Evolutionary conservation across 176 grass and related monocot species (phyloP), one percentile per base, ranked within the genome.

Genomic region (Oryza officinalis): DNA sequence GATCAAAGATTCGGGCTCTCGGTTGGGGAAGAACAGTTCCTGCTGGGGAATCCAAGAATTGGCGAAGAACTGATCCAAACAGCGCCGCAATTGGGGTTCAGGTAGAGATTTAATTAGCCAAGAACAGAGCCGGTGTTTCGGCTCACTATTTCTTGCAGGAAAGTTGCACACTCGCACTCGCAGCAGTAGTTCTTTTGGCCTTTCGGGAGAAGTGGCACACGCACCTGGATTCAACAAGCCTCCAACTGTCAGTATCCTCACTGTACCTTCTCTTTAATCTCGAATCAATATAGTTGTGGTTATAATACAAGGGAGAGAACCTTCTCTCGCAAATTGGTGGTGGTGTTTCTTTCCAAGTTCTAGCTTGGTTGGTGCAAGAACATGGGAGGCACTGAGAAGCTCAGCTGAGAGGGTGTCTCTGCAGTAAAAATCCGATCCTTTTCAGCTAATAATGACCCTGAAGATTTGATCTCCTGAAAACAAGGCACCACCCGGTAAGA

Each of bases 11-110:
- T 84, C 25, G 46, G 10, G 46, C 26, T 54, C 50, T 23, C 9
- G 6, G 35, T 46, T 57, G 47, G 80, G 77, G 70, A 80, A 31
- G 61, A 45, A 50, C 27, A 61, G 38, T 13, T 74, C 9, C 70
- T 49, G 69, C 32, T 35, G 31, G 49, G 22, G 71, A 76, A 89
- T 76, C 77, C 47, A n/a, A 86, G 66, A 82, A 65, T 9, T 60
- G 14, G 14, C 10, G 27, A 44, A 60, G 37, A 65, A 60, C 67
- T 59, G 47, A 33, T 35, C 49, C n/a, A 41, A 83, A 64, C 7
- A 64, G 46, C 32, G 67, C 47, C 26, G 23, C 13, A 54, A 54
- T 6, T 20, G 43, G 60, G 59, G 31, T 13, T 37, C 52, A 17
- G 35, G 22, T 1, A 20, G 23, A 26, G 67, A 13, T 67, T 77